phyloP scores from a whole-genome alignment of 306 rosid species.

The Cucurbita pepo region DNA sequence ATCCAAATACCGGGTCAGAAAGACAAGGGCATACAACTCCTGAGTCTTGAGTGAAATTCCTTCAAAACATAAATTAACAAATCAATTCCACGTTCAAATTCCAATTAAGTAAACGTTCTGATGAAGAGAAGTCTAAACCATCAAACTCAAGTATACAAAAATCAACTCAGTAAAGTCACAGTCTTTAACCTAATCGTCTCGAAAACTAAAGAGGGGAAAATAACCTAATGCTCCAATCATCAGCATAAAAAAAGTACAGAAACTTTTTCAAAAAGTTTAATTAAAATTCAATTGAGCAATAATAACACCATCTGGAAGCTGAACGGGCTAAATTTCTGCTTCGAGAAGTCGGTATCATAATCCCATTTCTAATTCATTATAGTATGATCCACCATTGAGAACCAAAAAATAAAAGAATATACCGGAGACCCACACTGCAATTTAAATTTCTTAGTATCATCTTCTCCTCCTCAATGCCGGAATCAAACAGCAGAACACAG shows the following conservation, averaged over 20 bases:
- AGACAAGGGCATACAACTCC: constrained; percentile 71
- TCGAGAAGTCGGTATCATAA: background rate
- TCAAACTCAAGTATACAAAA: background rate
- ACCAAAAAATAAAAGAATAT: background rate
- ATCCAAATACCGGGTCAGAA: constrained; percentile 76
- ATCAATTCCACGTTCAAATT: background rate
- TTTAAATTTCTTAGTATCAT: background rate
- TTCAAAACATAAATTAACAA: constrained; percentile 1
- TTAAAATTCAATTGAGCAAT: background rate
- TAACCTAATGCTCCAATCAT: constrained; percentile 1
- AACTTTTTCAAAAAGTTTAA: background rate
- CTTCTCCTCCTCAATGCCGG: background rate
- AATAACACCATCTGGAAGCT: background rate
- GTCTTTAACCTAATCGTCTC: background rate
- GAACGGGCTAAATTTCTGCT: background rate
- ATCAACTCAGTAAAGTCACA: background rate
- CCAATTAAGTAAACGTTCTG: background rate
- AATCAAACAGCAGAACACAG: background rate
- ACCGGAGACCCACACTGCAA: background rate
- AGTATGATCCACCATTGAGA: background rate
- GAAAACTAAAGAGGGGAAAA: background rate
- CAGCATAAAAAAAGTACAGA: background rate
- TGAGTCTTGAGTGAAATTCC: constrained; percentile 95
- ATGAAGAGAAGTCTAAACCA: background rate
- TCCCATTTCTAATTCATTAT: background rate